Evolutionary conservation across 1,284 basidiomycete species (phyloP), one percentile per base, ranked within the genome.

Genomic region (Termitomyces sp.): DNA sequence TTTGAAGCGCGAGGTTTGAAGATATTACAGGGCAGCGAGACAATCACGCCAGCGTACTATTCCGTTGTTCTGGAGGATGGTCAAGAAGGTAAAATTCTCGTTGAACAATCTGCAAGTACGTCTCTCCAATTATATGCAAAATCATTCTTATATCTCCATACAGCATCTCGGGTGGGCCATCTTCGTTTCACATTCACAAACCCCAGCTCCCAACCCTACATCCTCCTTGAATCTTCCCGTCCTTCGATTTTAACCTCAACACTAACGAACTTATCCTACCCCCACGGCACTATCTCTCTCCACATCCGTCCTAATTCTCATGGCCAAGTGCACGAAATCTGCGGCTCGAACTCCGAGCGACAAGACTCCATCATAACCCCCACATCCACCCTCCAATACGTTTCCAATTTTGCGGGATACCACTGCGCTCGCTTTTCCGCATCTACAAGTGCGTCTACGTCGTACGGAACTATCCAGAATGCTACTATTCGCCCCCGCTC

Each of bases 101-200:
- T 80, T 0, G 86, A 91, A 64, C 83, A 90, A 66, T 81, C 78
- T 53, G 85, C 89, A 1, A 86, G 89, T 89, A 61, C 50, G 84
- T 2, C 8, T 10, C 7, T 8, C 1, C 24, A 1, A 6, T 33
- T 26, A 21, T 17, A 26, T 31, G 31, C 5, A 24, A 12, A 30
- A 36, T n/a, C 12, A 17, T 17, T 58, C 19, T 56, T 50, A 21
- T 26, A 12, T 6, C 56, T 26, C 10, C 7, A 24, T 21, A 41
- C 34, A 58, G 87, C 88, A 5, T 90, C 89, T 4, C 82, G 88
- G 15, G 88, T 89, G 15, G 89, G 86, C 0, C 88, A 92, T 63
- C 73, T 92, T 1, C 79, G 84, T 1, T 90, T 92, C 70, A 86
- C 82, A 0, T 90, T 92, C 71, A 66, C 34, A 3, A 55, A 61